A percentile compares a stretch with the other conserved stretches of the same genome.
phyloP scores from a whole-genome alignment of 2,329 filamentous ascomycete species.

The Tolypocladium amazonense region DNA sequence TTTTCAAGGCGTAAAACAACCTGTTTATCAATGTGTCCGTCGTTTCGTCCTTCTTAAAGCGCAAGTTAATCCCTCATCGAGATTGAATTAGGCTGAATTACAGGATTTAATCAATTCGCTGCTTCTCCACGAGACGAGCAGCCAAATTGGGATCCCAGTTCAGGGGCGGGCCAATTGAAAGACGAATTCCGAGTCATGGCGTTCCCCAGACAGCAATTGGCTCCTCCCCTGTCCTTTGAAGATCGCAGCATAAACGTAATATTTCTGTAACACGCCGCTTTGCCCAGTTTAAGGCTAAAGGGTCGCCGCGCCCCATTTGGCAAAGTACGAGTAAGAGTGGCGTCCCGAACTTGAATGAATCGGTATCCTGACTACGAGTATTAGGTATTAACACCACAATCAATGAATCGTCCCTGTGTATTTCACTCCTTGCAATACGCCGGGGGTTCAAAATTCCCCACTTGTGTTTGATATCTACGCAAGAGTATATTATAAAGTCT shows the following conservation, averaged over 20 bases:
- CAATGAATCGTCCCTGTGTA: too few species aligned
- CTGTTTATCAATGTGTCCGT: too few species aligned
- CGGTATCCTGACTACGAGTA: neutral
- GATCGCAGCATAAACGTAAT: too few species aligned
- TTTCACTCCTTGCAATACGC: neutral
- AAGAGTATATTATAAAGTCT: neutral
- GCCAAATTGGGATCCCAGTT: neutral
- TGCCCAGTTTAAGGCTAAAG: neutral
- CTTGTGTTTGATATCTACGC: neutral
- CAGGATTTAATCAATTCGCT: neutral
- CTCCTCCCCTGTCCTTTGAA: neutral
- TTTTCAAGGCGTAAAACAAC: too few species aligned
- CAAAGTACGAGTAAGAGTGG: neutral
- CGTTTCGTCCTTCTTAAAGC: too few species aligned
- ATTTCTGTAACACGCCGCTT: neutral
- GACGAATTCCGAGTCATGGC: neutral
- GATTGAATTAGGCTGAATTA: neutral
- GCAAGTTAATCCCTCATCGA: too few species aligned
- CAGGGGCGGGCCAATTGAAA: neutral
- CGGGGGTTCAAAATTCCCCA: neutral
- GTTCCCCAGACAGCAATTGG: neutral
- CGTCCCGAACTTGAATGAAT: neutral
- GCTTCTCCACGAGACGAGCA: neutral
- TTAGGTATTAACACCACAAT: neutral
- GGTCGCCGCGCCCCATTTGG: neutral